These are phyloP conservation scores for Plantago elongata DNA, from an alignment of 257 asterid genomes.

Conservation along the genomic window DNA sequence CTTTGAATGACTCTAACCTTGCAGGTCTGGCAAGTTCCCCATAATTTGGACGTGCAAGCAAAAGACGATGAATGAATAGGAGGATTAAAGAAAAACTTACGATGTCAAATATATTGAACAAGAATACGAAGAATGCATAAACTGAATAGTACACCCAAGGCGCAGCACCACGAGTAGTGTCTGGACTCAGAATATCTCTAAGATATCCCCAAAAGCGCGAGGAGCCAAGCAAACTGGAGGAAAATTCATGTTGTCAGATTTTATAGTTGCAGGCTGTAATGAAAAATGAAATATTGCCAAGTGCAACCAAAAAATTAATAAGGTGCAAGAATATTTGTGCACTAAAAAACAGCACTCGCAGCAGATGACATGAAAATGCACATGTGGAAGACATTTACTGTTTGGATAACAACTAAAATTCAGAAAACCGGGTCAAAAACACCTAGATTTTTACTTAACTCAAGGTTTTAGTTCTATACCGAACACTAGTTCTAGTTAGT, in stretches of 20 bases:
- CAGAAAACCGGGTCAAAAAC: no score
- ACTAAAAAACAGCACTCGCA: conserved; percentile 1
- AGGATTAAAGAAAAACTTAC: conserved; percentile 50
- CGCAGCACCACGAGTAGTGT: conserved; percentile 65
- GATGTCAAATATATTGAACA: conserved; percentile 90
- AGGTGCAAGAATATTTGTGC: conserved; percentile 1
- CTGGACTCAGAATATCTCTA: conserved; percentile 75
- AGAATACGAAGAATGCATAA: conserved; percentile 85
- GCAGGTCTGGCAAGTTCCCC: background rate
- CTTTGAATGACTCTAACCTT: background rate
- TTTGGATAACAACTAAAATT: no score
- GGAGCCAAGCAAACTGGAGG: conserved; percentile 65
- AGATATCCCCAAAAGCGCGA: conserved; percentile 72
- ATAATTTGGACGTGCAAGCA: background rate
- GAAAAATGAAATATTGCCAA: background rate
- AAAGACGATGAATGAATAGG: background rate
- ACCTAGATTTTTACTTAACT: no score
- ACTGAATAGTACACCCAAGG: conserved; percentile 92
- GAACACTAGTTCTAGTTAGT: no score
- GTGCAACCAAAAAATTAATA: no score
- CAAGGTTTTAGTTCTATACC: no score
- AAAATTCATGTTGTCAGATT: conserved; percentile 23
- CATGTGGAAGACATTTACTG: no score
- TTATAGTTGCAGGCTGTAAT: conserved; percentile 14
- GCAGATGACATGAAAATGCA: background rate